Conservation (phyloP, 768 basidiomycete species). For the Xerocomellus chrysenteron region DNA sequence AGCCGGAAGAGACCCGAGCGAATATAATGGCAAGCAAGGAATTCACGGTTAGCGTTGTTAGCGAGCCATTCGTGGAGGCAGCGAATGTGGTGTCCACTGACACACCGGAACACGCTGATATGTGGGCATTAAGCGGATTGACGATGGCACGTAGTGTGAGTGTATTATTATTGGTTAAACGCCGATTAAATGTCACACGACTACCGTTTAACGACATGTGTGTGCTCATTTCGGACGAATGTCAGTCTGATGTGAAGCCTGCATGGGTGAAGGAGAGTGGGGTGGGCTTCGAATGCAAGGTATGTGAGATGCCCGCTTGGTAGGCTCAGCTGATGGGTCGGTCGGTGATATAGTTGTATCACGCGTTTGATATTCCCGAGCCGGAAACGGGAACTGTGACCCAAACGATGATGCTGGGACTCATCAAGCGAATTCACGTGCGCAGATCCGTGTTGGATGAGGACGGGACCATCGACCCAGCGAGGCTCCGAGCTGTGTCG, state of each 20-base stretch:
- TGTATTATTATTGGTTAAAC: conserved; percentile 8
- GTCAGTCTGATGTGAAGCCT: conserved; percentile 48
- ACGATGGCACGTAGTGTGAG: conserved; percentile 54
- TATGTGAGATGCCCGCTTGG: conserved; percentile 31
- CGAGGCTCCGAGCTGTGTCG: conserved; percentile 47
- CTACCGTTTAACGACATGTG: neutral
- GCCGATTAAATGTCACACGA: conserved; percentile 12
- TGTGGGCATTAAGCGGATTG: conserved; percentile 63
- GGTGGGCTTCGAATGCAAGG: conserved; percentile 62
- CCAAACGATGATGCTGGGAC: conserved; percentile 50
- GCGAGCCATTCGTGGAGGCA: conserved; percentile 59
- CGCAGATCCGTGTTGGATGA: conserved; percentile 48
- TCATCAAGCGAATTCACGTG: conserved; percentile 54
- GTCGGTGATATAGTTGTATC: conserved; percentile 42
- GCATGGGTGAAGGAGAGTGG: conserved; percentile 57
- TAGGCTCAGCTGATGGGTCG: conserved; percentile 16
- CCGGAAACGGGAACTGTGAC: conserved; percentile 38
- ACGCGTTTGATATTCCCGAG: conserved; percentile 47
- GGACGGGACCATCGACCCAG: conserved; percentile 43
- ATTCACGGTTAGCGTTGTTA: conserved; percentile 73
- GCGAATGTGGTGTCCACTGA: conserved; percentile 58
- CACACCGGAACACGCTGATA: conserved; percentile 49
- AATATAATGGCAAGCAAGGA: conserved; percentile 65
- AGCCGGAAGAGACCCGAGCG: conserved; percentile 58
- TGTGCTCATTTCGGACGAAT: conserved; percentile 13